phyloP scores from a whole-genome alignment of 768 basidiomycete species.

The Boletus pseudopeckii region DNA sequence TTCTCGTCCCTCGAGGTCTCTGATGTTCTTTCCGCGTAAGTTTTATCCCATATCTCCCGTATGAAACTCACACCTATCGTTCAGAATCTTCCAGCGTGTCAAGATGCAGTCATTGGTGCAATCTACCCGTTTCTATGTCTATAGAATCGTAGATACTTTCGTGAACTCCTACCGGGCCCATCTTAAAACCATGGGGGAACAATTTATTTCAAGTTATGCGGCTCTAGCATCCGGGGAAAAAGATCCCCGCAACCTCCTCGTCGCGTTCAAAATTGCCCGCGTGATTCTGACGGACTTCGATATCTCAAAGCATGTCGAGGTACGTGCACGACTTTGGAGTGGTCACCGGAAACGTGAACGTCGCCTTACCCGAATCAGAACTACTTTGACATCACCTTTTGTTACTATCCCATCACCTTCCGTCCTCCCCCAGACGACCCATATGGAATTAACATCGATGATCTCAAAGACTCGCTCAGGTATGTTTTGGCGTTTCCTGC shows the following conservation, averaged over 20 bases:
- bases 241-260: conserved; percentile 89
- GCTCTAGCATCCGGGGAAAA: conserved; percentile 91
- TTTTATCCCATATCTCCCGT: not conserved
- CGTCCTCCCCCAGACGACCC: conserved; percentile 91
- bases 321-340: conserved; percentile 33
- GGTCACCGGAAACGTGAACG: not conserved
- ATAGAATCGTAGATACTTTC: conserved; percentile 74
- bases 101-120: conserved; percentile 82
- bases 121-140: conserved; percentile 76
- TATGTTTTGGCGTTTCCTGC: conserved; percentile 24
- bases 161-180: conserved; percentile 37
- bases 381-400: conserved; percentile 92
- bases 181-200: conserved; percentile 66
- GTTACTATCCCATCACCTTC: conserved; percentile 98
- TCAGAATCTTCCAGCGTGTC: conserved; percentile 72
- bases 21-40: conserved; percentile 60
- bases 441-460: conserved; percentile 86
- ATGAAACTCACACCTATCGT: not conserved
- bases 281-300: conserved; percentile 89
- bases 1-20: conserved; percentile 65
- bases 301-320: conserved; percentile 70
- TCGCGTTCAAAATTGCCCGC: conserved; percentile 86
- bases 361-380: conserved; percentile 44
- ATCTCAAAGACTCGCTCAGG: conserved; percentile 74
- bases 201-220: conserved; percentile 75